Base-by-base conservation (phyloP, 257 asterid species). In the Galeopsis tetrahit region DNA sequence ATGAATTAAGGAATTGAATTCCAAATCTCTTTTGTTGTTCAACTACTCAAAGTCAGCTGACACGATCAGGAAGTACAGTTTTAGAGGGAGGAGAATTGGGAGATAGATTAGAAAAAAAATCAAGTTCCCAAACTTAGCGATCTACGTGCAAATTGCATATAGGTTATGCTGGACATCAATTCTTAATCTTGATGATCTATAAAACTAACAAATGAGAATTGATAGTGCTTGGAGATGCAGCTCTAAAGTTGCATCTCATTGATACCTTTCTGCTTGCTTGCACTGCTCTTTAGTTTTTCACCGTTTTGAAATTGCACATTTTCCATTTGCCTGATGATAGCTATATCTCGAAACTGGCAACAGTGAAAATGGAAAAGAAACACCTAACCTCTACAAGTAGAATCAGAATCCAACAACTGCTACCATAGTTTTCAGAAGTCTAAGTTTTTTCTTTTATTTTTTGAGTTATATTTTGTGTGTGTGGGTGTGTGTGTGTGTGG, bases 211-310 rank as follows among this genome's bases (percentile, higher is more conserved):
- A 56, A 69, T 39, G 14, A 11, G 31, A 53, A 38, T 36, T 49
- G 64, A 34, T 36, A 60, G 9, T 40, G 7, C 52, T 46, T 6
- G 15, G 5, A 46, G 52, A 46, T 46, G 52, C 52, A 46, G 52
- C 15, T 55, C 38, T 69, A 28, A 69, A 69, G 42, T 69, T 10
- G 39, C 14, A 70, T 40, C 46, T 58, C 36, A 32, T 13, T 69
- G 13, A 57, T 52, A 44, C 38, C 53, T 36, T 66, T 57, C 35
- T 38, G 32, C 53, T 49, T 35, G 49, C 39, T 52, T 28, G 32
- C 36, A 35, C 5, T 10, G 42, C 33, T 5, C 44, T 21, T 17
- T 39, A 52, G 34, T 35, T 7, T 40, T 40, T 28, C 42, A 63
- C 35, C 65, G 10, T 71, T 6, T 35, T 35, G 66, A 42, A 72